Percentiles rank a stretch among this genome's conserved stretches.
These are phyloP conservation scores for Glonium stellatum DNA, from an alignment of 495 filamentous ascomycete genomes.

Conservation along the genomic window DNA sequence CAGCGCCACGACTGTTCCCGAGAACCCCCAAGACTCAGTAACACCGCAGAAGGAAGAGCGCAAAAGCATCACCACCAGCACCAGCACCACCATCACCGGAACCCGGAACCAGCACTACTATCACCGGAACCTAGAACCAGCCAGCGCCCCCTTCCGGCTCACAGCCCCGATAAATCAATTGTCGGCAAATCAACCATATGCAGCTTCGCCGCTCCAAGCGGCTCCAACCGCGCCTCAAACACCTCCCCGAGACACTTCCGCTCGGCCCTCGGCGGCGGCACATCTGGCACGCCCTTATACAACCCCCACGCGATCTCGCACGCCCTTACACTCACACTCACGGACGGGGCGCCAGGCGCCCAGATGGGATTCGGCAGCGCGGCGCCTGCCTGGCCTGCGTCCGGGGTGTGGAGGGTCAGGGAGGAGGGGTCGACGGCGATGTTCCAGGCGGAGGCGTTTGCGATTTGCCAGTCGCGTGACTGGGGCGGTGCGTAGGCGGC, in stretches of 20 bases:
- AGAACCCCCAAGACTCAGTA: too few relatives aligned
- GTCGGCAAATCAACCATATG: slow-evolving; percentile 54
- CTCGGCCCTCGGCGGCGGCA: slow-evolving; percentile 36
- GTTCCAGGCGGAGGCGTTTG: slow-evolving; percentile 41
- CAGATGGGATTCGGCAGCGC: slow-evolving; percentile 44
- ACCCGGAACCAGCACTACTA: too few relatives aligned
- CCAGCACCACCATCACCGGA: too few relatives aligned
- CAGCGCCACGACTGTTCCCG: too few relatives aligned
- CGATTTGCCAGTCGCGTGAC: slow-evolving; percentile 36
- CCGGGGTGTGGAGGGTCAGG: slow-evolving; percentile 32
- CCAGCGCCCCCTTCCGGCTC: too few relatives aligned
- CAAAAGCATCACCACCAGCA: too few relatives aligned
- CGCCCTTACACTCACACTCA: slow-evolving; percentile 43
- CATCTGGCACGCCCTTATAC: slow-evolving; percentile 41
- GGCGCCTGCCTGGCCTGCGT: slow-evolving; percentile 5
- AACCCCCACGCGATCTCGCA: slow-evolving; percentile 52
- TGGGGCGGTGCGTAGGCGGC: slow-evolving; percentile 30
- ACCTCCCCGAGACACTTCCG: slow-evolving; percentile 38
- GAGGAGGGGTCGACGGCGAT: slow-evolving; percentile 45
- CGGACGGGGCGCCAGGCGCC: slow-evolving; percentile 43
- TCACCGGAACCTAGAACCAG: too few relatives aligned
- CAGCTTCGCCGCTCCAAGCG: slow-evolving; percentile 52
- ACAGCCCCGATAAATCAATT: neutral
- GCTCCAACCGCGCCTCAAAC: slow-evolving; percentile 44
- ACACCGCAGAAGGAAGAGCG: too few relatives aligned